A percentile compares a stretch with the other conserved stretches of the same genome.
Evolutionary conservation across 768 basidiomycete species (phyloP).

Genomic region (Suillus plorans): DNA sequence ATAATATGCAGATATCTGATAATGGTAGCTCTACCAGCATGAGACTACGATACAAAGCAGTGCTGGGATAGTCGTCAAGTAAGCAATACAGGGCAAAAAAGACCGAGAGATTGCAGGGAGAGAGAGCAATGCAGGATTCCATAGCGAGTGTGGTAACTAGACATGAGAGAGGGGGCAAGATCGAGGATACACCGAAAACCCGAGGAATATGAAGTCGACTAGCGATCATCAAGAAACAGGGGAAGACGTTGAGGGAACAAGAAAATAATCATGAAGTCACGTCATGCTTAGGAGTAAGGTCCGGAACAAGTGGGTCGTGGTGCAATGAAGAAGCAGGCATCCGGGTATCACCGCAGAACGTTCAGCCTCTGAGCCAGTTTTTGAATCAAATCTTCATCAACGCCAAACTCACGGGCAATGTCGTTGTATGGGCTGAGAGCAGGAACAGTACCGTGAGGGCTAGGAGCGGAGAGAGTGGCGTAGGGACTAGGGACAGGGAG

Average conservation of each 20-base stretch:
- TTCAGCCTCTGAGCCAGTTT: conserved; percentile 61
- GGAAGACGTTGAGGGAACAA: conserved; percentile 23
- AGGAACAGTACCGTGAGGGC: not conserved
- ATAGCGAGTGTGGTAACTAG: conserved; percentile 22
- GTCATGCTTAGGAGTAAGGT: not conserved
- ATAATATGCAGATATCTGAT: conserved; percentile 4
- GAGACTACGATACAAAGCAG: conserved; percentile 31
- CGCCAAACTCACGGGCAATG: conserved; percentile 75
- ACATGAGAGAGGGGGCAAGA: conserved; percentile 15
- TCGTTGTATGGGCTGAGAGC: conserved; percentile 38
- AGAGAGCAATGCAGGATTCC: conserved; percentile 25
- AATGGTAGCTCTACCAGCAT: not conserved
- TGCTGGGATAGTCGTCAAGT: conserved; percentile 13
- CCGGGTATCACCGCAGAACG: conserved; percentile 20
- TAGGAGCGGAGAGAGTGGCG: not conserved
- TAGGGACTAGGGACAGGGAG: not conserved
- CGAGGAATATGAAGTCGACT: conserved; percentile 10
- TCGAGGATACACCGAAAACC: conserved; percentile 14
- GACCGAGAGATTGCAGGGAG: conserved; percentile 19
- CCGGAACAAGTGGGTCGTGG: conserved; percentile 10
- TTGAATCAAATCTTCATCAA: conserved; percentile 65
- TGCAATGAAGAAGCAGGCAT: conserved; percentile 10
- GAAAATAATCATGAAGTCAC: conserved; percentile 25
- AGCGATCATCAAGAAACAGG: conserved; percentile 6
- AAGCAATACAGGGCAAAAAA: conserved; percentile 23